Base-by-base conservation (phyloP, 495 filamentous ascomycete species). In the Articulospora tetracladia region DNA sequence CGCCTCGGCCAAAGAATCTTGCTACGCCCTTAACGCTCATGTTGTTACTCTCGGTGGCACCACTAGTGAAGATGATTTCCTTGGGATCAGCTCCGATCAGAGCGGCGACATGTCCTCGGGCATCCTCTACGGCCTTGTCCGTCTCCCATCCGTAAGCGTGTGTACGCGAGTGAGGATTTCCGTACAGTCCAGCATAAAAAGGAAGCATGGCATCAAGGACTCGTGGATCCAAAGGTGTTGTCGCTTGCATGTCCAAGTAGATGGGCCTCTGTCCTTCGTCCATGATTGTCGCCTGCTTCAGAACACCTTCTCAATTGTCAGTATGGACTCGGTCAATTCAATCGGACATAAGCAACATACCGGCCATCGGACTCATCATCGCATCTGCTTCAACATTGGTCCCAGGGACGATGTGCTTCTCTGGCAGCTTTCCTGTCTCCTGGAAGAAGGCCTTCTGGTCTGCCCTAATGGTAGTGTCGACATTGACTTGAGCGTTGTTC, bases 141-240 rank as follows among this genome's bases (percentile, higher is more conserved):
- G 90, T 94, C 76, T 98, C 94, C 94, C 94, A 98, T 52, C 94
- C 94, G 74, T 98, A 98, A 13, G 94, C 94, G 74, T 98, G 94
- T 52, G 94, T 98, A 69, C 95, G 83, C 34, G 93, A 97, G 73
- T 98, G 94, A 51, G 94, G 94, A 72, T 98, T 98, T 62, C 94
- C 94, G 73, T 97, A 98, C 30, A 96, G 83, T 32, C 92, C 92
- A 23, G 93, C 94, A 68, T 89, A 89, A 75, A 86, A 98, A 1
- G 94, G 94, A 22, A 98, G 81, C 94, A 98, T 98, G 49, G 92
- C 90, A 68, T 98, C 94, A 12, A 98, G 80, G 36, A 98, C 94
- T 54, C 94, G 83, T 41, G 94, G 94, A 66, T 98, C 94, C 8
- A 91, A 82, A 11, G 94, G 94, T n/a, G 95, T 98, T 2, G 94